These are phyloP conservation scores for Catharanthus roseus DNA, from an alignment of 257 asterid genomes.

Conservation along the genomic window DNA sequence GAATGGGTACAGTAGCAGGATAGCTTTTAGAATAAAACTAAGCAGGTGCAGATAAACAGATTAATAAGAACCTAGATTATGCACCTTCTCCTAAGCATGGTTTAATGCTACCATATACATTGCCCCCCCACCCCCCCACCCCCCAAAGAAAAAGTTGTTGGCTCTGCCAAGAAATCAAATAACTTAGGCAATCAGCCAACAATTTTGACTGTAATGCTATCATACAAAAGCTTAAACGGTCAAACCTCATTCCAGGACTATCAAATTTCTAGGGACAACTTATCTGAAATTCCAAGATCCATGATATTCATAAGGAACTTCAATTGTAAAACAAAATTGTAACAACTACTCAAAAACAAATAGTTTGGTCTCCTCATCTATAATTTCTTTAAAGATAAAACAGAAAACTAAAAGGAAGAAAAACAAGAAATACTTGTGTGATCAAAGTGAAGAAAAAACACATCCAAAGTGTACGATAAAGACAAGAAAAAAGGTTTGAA, in stretches of 20 bases:
- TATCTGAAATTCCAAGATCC: not conserved
- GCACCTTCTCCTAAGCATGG: not conserved
- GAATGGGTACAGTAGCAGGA: too few species aligned
- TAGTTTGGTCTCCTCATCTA: not conserved
- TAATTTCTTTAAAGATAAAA: not conserved
- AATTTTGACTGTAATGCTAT: not conserved
- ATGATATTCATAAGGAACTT: too few species aligned
- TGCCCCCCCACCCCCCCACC: too few species aligned
- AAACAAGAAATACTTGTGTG: too few species aligned
- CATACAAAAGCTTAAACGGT: not conserved
- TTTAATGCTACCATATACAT: not conserved
- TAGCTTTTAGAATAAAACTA: not conserved
- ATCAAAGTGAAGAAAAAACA: not conserved
- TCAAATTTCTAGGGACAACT: not conserved
- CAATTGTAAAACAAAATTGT: too few species aligned
- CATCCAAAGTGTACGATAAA: slow-evolving; percentile 1
- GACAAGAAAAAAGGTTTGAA: not conserved
- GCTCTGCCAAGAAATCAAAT: not conserved
- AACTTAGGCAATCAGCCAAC: not conserved
- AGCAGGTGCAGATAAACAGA: not conserved
- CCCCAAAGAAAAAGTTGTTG: not conserved
- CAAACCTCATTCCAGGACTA: not conserved
- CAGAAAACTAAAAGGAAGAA: not conserved
- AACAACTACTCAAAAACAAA: too few species aligned
- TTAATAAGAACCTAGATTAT: not conserved